Percentiles rank a stretch among this genome's conserved stretches.
Evolutionary conservation across 371 early-diverging fungal species (phyloP).

Genomic region (Mucor saturninus): DNA sequence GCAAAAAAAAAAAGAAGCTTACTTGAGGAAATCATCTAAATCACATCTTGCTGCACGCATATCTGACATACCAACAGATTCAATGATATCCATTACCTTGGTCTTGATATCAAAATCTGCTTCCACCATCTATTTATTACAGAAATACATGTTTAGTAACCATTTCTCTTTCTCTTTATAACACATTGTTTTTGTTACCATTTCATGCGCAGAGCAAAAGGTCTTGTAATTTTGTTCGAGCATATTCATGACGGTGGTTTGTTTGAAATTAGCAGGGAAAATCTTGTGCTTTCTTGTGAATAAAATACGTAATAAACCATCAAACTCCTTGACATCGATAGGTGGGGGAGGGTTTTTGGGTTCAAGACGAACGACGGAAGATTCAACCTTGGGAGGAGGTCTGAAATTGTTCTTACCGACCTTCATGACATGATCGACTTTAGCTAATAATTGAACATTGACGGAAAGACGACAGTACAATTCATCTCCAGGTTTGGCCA

Average conservation of each 20-base stretch:
- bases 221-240: slow-evolving; percentile 95
- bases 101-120: slow-evolving; percentile 84
- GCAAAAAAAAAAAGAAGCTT: slow-evolving; percentile 21
- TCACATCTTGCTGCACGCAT: slow-evolving; percentile 91
- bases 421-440: slow-evolving; percentile 98
- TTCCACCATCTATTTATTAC: slow-evolving; percentile 70
- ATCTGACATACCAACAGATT: slow-evolving; percentile 70
- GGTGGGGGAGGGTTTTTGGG: slow-evolving; percentile 94
- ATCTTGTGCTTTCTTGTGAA: slow-evolving; percentile 98
- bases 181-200: slow-evolving; percentile 40
- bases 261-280: slow-evolving; percentile 91
- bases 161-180: not conserved
- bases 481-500: slow-evolving; percentile 94
- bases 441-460: slow-evolving; percentile 96
- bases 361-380: slow-evolving; percentile 95
- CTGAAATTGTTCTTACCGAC: slow-evolving; percentile 98
- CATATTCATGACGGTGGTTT: slow-evolving; percentile 82
- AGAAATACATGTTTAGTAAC: not conserved
- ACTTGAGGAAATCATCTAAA: slow-evolving; percentile 88
- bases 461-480: slow-evolving; percentile 97
- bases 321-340: slow-evolving; percentile 97
- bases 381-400: slow-evolving; percentile 99
- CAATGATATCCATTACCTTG: slow-evolving; percentile 74
- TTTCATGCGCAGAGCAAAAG: slow-evolving; percentile 77
- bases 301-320: slow-evolving; percentile 94